Evolutionary conservation across 2,329 filamentous ascomycete species (phyloP), one percentile per base, ranked within the genome.

Genomic region (Erysiphe pulchra): DNA sequence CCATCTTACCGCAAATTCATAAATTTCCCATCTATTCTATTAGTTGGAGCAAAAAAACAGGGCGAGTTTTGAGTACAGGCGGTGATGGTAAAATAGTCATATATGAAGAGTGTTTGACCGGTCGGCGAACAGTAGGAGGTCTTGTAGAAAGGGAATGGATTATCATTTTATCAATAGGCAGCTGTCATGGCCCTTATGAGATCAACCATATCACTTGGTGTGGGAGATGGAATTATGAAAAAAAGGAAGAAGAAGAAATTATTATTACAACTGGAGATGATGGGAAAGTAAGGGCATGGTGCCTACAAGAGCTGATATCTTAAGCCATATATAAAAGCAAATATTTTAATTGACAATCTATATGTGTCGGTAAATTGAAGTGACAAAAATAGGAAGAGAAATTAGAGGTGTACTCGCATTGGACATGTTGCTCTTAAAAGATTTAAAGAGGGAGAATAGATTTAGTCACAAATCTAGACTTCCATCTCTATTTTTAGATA

Each of bases 141-240:
- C 54, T 42, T 4, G 50, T 56, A 9, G 54, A 55, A 40, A 71
- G 69, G 1, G 68, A 71, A 48, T 95, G 90, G 90, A 66, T 68
- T 7, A 61, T 87, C 3, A 56, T 92, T 14, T 73, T 75, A 0
- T 70, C 71, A n/a, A 57, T 80, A 1, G 68, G 77, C 42, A 77
- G 77, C 32, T 82, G 78, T 2, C 90, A 98, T 59, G 86, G 84
- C 0, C 82, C 92, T 2, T 94, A 87, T 57, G 90, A 98, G 62
- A 70, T 95, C 51, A 98, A 98, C 56, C 85, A 94, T 60, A 71
- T 90, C 43, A 75, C 73, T 1, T 98, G 90, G 90, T 85, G 84
- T 52, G 73, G 70, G 53, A 69, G 86, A 47, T 80, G 74, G 47
- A 85, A 93, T 58, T 67, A 68, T 44, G 77, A 65, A 1, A 66